Evolutionary conservation across 371 early-diverging fungal genomes (phyloP), one percentile per base, ranked within the genome.

Genomic region (Rhizomucor miehei): DNA sequence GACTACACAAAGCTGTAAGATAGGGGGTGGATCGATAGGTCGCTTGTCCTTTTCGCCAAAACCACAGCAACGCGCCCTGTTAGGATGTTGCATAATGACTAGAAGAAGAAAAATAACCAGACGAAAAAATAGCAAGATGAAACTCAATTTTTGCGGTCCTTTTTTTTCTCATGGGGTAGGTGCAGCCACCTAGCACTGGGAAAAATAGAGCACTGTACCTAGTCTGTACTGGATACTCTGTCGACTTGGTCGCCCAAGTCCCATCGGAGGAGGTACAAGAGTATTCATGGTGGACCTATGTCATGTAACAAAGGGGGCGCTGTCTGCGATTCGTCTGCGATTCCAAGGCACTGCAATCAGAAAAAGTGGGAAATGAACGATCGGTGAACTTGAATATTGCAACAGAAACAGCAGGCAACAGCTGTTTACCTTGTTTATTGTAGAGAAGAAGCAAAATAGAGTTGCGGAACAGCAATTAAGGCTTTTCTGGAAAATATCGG

Each of bases 1-100:
- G 1, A 25, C 21, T 29, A 51, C 49, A 35, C 61, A 49, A 9
- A 87, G 67, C 51, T 77, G 75, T 8, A 84, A 66, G 16, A 86
- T 77, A 3, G 87, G 86, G 8, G 87, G 89, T 17, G 87, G 89
- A 60, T 87, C 87, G 24, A 88, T 69, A 13, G 85, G 83, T 38
- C 89, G 68, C 24, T 87, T 71, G 66, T 87, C 89, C 60, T 85
- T 87, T 38, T 86, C 87, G 36, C 86, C 85, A 59, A 84, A 84
- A 9, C 88, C 88, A 55, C 86, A 85, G 74, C 84, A 80, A 23
- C 88, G 71, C 39, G 85, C 87, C 24, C 85, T 57, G 17, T 78
- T 56, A 14, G 89, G 88, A 47, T 86, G 76, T 61, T 89, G 87
- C 16, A 82, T 71, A 56, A 86, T 76, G 23, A 55, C 67, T 62